A percentile compares a stretch with the other conserved stretches of the same genome.
These are phyloP conservation scores for Lophium mytilinum DNA, from an alignment of 495 filamentous ascomycete genomes.

Conservation along the genomic window DNA sequence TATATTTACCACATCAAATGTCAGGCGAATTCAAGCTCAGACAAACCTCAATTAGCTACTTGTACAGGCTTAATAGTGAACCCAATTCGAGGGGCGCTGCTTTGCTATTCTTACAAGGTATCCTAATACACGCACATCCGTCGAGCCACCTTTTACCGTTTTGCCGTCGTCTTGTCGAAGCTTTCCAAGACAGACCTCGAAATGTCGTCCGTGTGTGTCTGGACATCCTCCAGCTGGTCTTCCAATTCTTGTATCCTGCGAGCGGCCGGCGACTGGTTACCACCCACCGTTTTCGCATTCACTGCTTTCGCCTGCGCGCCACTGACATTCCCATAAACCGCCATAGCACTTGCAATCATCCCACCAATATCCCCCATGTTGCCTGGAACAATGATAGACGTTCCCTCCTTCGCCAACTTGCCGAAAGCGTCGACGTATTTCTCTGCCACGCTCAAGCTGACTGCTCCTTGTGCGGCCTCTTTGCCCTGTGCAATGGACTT, in stretches of 20 bases:
- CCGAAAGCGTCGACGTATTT: constrained; percentile 96
- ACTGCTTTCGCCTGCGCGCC: constrained; percentile 67
- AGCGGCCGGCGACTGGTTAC: neutral
- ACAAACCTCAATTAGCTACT: no score
- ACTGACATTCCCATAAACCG: constrained; percentile 90
- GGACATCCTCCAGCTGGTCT: constrained; percentile 9
- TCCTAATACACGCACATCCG: no score
- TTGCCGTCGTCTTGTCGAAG: constrained; percentile 11
- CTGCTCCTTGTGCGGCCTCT: constrained; percentile 67
- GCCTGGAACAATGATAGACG: constrained; percentile 86
- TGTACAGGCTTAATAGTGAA: no score
- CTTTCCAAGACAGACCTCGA: constrained; percentile 5
- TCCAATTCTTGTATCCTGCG: constrained; percentile 22
- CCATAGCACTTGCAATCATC: constrained; percentile 95
- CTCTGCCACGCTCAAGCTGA: constrained; percentile 85
- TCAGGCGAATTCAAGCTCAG: no score
- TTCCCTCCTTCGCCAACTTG: constrained; percentile 85
- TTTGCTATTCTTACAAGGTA: no score
- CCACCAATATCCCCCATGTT: constrained; percentile 95
- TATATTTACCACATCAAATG: no score
- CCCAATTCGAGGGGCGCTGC: no score
- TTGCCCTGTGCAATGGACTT: constrained; percentile 59
- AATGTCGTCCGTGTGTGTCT: neutral
- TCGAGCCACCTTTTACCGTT: neutral
- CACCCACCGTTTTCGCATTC: constrained; percentile 40